Conservation (phyloP, 2,329 filamentous ascomycete species). For the Pseudonectria buxi region DNA sequence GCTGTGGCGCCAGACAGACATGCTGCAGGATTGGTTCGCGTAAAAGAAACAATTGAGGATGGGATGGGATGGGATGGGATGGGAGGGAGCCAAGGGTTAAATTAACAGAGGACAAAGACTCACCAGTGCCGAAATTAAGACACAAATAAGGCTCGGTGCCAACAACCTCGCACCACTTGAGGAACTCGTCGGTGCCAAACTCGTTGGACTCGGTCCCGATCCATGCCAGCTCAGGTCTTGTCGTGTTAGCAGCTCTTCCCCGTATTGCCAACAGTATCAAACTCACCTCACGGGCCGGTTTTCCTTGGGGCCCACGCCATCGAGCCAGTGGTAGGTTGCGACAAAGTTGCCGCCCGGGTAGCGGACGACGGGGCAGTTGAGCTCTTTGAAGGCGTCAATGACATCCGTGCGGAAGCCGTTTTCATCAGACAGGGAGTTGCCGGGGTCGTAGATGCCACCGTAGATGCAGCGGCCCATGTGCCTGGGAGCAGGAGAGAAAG, state of each 20-base stretch:
- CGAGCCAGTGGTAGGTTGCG: slow-evolving; percentile 80
- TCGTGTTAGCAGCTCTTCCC: background rate
- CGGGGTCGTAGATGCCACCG: slow-evolving; percentile 76
- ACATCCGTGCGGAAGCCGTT: slow-evolving; percentile 76
- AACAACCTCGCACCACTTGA: slow-evolving; percentile 69
- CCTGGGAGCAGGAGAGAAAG: slow-evolving; percentile 32
- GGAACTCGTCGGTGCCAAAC: slow-evolving; percentile 82
- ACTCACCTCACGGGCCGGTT: slow-evolving; percentile 47
- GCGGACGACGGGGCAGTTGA: slow-evolving; percentile 68
- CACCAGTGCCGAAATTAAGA: slow-evolving; percentile 73
- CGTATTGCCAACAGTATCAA: too few relatives aligned
- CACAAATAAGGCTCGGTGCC: slow-evolving; percentile 73
- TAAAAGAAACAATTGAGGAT: background rate
- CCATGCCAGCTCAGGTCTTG: slow-evolving; percentile 67
- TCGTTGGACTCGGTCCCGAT: slow-evolving; percentile 67
- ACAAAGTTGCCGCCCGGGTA: slow-evolving; percentile 83
- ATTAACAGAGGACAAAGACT: slow-evolving; percentile 1
- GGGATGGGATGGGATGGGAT: too few relatives aligned
- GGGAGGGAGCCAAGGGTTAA: too few relatives aligned
- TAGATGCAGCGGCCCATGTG: slow-evolving; percentile 90
- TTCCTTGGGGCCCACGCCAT: slow-evolving; percentile 69
- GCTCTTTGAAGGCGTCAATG: slow-evolving; percentile 63
- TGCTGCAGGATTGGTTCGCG: background rate
- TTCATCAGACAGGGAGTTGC: slow-evolving; percentile 63
- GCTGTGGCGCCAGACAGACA: too few relatives aligned